Base-by-base conservation (phyloP, 225 moss, liverwort and hornwort species). In the Pleurozium schreberi region DNA sequence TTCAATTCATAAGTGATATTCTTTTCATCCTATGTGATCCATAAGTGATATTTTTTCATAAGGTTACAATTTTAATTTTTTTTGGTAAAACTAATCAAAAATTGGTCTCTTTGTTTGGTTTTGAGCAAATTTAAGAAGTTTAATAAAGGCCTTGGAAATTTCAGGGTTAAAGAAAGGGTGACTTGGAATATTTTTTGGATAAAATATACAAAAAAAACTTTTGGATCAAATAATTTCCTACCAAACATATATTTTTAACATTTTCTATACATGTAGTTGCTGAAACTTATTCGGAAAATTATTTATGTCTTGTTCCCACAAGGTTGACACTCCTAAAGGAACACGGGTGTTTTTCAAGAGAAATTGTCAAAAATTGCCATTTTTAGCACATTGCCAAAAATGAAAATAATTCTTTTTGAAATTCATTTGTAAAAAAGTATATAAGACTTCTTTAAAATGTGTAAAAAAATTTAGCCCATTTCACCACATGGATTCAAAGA, bases 381-480 rank as follows among this genome's bases (percentile, higher is more conserved):
- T 64, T 34, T 7, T 18, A 64, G 64, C 9, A 18, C 18, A 5
- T 33, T 63, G 16, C 16, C 8, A 8, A 31, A 63, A 59, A 25
- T 59, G 11, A 25, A 59, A 25, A 63, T 31, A 31, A 31, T 15
- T 16, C 16, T 31, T 16, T 21, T 12, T 14, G 6, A 64, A 64
- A 5, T 18, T 64, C 33, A 64, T 9, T 1, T 0, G 1, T 17
- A 9, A 0, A 17, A 34, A 18, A 64, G 33, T 33, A 5, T 9
- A 64, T 9, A 9, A 17, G 5, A 64, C 0, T 33, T 8, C 17
- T 16, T 64, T 1, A 33, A 64, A 33, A 64, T 33, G 2, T 33
- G 5, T 8, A 31, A 31, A 62, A 16, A 15, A 15, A 2, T 63
- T 63, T 8, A 31, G 8, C 4, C 63, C 8, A 31, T 63, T 31